Base-by-base conservation (phyloP, 768 basidiomycete genomes). In the Amanita subjunquillea region DNA sequence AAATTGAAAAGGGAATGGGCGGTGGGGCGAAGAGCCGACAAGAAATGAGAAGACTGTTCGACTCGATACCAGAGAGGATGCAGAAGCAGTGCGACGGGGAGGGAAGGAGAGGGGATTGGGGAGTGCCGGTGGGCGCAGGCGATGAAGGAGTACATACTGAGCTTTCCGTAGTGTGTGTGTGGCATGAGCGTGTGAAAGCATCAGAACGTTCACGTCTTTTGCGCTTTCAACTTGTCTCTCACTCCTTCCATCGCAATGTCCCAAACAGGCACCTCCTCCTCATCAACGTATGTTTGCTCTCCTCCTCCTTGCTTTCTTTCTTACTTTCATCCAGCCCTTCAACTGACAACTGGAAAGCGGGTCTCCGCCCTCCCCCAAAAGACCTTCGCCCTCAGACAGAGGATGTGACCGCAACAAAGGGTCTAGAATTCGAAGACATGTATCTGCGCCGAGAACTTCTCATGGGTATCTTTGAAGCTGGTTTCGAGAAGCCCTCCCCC, bases 381-480 rank as follows among this genome's bases (percentile, higher is more conserved):
- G 94, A 99, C 71, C 60, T 75, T 55, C 83, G 95, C 51, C 95
- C 95, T 6, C 95, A 98, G 67, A 99, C 95, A 29, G 92, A 94
- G 72, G 95, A 99, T 73, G 95, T 99, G 54, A 89, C 86, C 25
- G 85, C 84, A 3, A 95, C 91, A 25, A 89, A 92, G 69, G 95
- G 95, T 56, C 76, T 83, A 60, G 93, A 97, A 65, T 99, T 96
- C 58, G 96, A 99, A 72, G 91, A 94, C 65, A 89, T 93, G 83
- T 80, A 72, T 68, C 78, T 95, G 63, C 82, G 87, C 52, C 82
- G 95, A 59, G 95, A 98, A 71, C 83, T 99, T 56, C 82, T 99
- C 67, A 98, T 99, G 95, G 95, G 95, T 62, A 96, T 98, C 67
- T 99, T 94, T 62, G 93, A 97, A 72, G 96, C 94, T 59, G 95